Conservation (phyloP, 805 yeast species). For the Metschnikowia bowlesiae region DNA sequence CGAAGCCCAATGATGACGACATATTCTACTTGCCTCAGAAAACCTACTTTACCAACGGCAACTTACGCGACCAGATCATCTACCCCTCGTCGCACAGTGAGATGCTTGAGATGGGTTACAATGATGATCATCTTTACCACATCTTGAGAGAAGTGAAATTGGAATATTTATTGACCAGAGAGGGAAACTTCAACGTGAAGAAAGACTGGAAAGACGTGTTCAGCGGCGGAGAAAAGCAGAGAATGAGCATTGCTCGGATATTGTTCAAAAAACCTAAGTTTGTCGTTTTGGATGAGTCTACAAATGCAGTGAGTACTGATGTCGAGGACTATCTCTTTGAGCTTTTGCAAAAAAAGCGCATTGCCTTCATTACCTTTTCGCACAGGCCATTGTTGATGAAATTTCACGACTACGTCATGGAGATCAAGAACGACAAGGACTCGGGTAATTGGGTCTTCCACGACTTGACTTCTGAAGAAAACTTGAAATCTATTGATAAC, state of each 20-base stretch:
- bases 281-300: slow-evolving; percentile 87
- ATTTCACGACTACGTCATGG: slow-evolving; percentile 75
- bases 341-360: slow-evolving; percentile 59
- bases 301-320: slow-evolving; percentile 86
- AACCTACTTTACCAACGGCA: slow-evolving; percentile 78
- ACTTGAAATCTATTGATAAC: slow-evolving; percentile 62
- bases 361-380: slow-evolving; percentile 75
- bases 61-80: slow-evolving; percentile 85
- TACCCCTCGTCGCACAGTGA: slow-evolving; percentile 79
- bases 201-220: slow-evolving; percentile 87
- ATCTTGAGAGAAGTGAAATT: slow-evolving; percentile 72
- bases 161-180: slow-evolving; percentile 73
- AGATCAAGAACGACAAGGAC: slow-evolving; percentile 52
- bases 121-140: slow-evolving; percentile 64
- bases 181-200: slow-evolving; percentile 48
- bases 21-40: slow-evolving; percentile 80
- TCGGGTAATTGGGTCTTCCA: slow-evolving; percentile 42
- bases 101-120: slow-evolving; percentile 66
- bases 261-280: slow-evolving; percentile 76
- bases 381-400: slow-evolving; percentile 81
- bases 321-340: slow-evolving; percentile 86
- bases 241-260: slow-evolving; percentile 82
- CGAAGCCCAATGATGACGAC: slow-evolving; percentile 68
- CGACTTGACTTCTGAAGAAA: slow-evolving; percentile 61
- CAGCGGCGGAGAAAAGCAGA: slow-evolving; percentile 95